Evolutionary conservation across 306 rosid species (phyloP).

Genomic region (Castanea mollissima): DNA sequence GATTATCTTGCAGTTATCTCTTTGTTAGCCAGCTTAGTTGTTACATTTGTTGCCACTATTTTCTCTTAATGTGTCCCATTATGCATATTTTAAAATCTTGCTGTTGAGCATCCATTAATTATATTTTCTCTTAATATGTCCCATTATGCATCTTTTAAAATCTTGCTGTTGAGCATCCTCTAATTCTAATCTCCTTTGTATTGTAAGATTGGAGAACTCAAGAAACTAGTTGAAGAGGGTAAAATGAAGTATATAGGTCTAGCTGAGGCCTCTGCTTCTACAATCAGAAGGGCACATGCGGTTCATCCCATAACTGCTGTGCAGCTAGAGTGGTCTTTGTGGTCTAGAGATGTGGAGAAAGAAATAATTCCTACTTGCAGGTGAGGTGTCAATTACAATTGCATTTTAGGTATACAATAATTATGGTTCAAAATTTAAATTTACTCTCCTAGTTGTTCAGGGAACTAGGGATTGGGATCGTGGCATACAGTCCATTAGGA

Average conservation of each 20-base stretch:
- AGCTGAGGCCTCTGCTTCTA: slow-evolving; percentile 65
- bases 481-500: slow-evolving; percentile 18
- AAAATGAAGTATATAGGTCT: slow-evolving; percentile 60
- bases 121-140: no score
- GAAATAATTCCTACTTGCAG: slow-evolving; percentile 63
- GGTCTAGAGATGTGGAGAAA: slow-evolving; percentile 62
- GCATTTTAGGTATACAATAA: not conserved
- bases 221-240: slow-evolving; percentile 62
- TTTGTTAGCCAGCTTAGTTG: not conserved
- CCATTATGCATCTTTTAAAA: no score
- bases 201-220: slow-evolving; percentile 62
- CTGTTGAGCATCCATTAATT: no score
- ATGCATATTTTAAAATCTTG: no score
- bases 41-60: not conserved
- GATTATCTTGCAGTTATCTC: no score
- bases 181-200: not conserved
- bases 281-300: slow-evolving; percentile 76
- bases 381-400: slow-evolving; percentile 12
- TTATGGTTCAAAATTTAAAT: not conserved
- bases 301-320: slow-evolving; percentile 66
- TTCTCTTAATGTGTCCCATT: no score
- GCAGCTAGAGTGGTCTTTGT: slow-evolving; percentile 65
- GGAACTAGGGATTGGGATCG: slow-evolving; percentile 66
- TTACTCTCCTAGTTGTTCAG: slow-evolving; percentile 14
- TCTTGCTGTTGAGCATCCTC: not conserved